phyloP scores from a whole-genome alignment of 2,329 filamentous ascomycete species.

The Penicillium sp. region DNA sequence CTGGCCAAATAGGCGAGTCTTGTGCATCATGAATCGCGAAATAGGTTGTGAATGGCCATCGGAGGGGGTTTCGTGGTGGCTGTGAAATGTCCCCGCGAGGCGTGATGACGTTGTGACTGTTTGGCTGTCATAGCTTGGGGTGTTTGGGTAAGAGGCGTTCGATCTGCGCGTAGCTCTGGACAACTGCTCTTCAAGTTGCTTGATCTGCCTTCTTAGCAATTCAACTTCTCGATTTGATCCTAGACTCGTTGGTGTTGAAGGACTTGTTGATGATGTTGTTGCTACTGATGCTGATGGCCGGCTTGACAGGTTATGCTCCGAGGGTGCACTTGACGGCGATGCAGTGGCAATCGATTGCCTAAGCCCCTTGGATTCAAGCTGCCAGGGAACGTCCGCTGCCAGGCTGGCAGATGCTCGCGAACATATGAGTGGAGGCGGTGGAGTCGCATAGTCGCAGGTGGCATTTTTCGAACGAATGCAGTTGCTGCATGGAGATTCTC shows the following conservation, averaged over 20 bases:
- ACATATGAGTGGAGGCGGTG: slow-evolving; percentile 10
- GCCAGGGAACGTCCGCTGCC: background rate
- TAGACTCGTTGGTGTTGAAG: slow-evolving; percentile 28
- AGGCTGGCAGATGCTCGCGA: slow-evolving; percentile 4
- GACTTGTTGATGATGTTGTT: slow-evolving; percentile 12
- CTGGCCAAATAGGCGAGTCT: slow-evolving; percentile 59
- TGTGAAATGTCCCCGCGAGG: slow-evolving; percentile 48
- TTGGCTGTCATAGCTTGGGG: slow-evolving; percentile 38
- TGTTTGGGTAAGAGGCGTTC: slow-evolving; percentile 13
- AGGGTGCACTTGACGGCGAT: slow-evolving; percentile 4
- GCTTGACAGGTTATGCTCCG: slow-evolving; percentile 11
- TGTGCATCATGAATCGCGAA: slow-evolving; percentile 52
- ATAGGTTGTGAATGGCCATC: slow-evolving; percentile 37
- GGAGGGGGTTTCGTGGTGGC: slow-evolving; percentile 42
- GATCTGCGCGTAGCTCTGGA: slow-evolving; percentile 28
- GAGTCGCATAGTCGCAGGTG: slow-evolving; percentile 22
- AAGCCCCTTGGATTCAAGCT: background rate
- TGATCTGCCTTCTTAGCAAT: slow-evolving; percentile 44
- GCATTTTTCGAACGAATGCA: slow-evolving; percentile 51
- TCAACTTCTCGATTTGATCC: slow-evolving; percentile 38
- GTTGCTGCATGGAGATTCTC: slow-evolving; percentile 60
- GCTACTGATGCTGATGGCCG: slow-evolving; percentile 11
- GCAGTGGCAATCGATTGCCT: background rate
- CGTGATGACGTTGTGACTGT: slow-evolving; percentile 27
- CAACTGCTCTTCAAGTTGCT: slow-evolving; percentile 50